Conservation (phyloP, 352 stramenopile species). For the Phytophthora niederhauseri region DNA sequence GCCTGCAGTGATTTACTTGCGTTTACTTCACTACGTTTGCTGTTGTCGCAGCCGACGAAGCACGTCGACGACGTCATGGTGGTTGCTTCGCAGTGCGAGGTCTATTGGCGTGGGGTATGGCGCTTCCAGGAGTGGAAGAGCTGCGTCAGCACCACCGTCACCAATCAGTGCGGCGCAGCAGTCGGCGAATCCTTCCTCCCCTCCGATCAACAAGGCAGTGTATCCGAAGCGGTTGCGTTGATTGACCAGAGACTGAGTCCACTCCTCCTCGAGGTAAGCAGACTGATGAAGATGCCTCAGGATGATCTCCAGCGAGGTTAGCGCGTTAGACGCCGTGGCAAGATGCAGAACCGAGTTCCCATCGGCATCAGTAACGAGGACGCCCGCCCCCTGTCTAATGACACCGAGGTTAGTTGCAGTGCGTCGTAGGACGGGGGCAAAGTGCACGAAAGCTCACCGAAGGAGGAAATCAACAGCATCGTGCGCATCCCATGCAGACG, state of each 20-base stretch:
- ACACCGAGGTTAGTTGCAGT: neutral
- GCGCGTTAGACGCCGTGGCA: constrained; percentile 23
- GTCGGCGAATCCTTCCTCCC: constrained; percentile 27
- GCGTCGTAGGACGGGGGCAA: neutral
- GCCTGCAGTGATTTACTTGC: neutral
- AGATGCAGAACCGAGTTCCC: constrained; percentile 33
- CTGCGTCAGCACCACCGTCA: constrained; percentile 9
- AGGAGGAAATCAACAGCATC: constrained; percentile 22
- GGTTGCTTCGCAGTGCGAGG: constrained; percentile 22
- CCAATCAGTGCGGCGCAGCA: constrained; percentile 22
- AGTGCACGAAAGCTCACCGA: constrained; percentile 7
- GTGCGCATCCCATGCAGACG: constrained; percentile 26
- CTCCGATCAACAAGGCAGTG: constrained; percentile 30
- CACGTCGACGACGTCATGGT: constrained; percentile 27
- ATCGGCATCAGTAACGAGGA: constrained; percentile 25
- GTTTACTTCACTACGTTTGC: neutral
- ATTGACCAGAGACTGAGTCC: constrained; percentile 19
- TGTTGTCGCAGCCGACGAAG: constrained; percentile 11
- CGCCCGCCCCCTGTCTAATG: constrained; percentile 20
- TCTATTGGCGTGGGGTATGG: constrained; percentile 24
- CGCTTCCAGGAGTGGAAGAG: constrained; percentile 14
- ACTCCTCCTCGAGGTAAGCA: constrained; percentile 15
- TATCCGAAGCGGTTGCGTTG: constrained; percentile 35
- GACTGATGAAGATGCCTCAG: constrained; percentile 17
- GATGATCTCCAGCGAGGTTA: constrained; percentile 22